A percentile compares a stretch with the other conserved stretches of the same genome.
Evolutionary conservation across 2,329 filamentous ascomycete species (phyloP).

Genomic region (Verticillium klebahnii): DNA sequence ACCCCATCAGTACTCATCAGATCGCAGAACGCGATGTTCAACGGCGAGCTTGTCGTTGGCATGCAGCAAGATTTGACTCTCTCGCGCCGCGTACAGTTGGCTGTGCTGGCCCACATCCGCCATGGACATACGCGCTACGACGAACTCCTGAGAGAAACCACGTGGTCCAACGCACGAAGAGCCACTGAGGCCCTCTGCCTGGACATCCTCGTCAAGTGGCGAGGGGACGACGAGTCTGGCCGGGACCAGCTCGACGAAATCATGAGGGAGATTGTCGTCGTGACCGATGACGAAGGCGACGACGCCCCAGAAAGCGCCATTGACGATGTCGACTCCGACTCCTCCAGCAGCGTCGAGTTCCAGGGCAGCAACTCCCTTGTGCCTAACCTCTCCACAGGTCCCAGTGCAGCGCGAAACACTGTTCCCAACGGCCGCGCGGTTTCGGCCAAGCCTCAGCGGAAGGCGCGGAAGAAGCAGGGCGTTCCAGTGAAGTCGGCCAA

Average conservation of each 20-base stretch:
- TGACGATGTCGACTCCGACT: constrained; percentile 26
- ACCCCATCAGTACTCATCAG: neutral
- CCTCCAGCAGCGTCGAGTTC: constrained; percentile 12
- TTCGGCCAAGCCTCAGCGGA: constrained; percentile 1
- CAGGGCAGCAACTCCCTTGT: neutral
- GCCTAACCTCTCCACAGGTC: constrained; percentile 6
- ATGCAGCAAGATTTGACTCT: constrained; percentile 51
- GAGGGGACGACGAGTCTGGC: constrained; percentile 65
- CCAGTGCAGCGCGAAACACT: neutral
- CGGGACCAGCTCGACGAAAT: constrained; percentile 65
- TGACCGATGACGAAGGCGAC: constrained; percentile 54
- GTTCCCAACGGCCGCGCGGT: neutral
- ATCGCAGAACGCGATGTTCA: constrained; percentile 42
- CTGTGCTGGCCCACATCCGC: constrained; percentile 61
- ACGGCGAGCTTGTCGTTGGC: constrained; percentile 53
- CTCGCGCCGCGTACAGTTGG: constrained; percentile 59
- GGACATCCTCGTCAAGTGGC: constrained; percentile 66
- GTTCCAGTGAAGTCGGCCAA: neutral
- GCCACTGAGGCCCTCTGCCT: constrained; percentile 57
- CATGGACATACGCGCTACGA: constrained; percentile 66
- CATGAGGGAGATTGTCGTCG: constrained; percentile 60
- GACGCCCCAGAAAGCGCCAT: constrained; percentile 25
- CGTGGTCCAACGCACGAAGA: constrained; percentile 56
- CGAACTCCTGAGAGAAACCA: constrained; percentile 51
- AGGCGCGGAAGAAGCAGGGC: neutral